These are phyloP conservation scores for Conringia planisiliqua DNA, from an alignment of 345 rosid genomes.

Conservation along the genomic window DNA sequence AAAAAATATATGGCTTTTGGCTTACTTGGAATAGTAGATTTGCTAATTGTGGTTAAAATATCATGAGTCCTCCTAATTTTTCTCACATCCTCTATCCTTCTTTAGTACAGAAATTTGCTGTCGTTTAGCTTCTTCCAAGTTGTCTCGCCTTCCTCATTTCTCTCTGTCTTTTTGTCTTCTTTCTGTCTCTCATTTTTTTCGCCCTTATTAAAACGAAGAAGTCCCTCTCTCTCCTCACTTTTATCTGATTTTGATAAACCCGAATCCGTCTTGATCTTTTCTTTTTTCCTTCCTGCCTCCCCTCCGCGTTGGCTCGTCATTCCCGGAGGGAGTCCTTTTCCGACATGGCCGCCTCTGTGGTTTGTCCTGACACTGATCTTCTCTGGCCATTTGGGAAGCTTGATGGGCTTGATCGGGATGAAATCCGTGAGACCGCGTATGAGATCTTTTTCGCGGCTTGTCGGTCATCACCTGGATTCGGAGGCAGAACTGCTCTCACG, in stretches of 20 bases:
- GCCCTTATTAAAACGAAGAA: background rate
- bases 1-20: background rate
- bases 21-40: conserved; percentile 19
- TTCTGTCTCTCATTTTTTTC: background rate
- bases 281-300: background rate
- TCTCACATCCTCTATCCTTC: conserved; percentile 29
- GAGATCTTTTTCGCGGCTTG: conserved; percentile 87
- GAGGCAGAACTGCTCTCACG: conserved; percentile 60
- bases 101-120: background rate
- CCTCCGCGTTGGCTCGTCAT: conserved; percentile 43
- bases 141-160: conserved; percentile 7
- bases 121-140: conserved; percentile 7
- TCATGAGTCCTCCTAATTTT: conserved; percentile 18
- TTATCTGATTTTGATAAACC: background rate
- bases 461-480: conserved; percentile 83
- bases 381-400: conserved; percentile 73
- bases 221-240: conserved; percentile 7
- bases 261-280: background rate
- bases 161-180: background rate
- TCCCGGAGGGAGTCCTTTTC: conserved; percentile 48
- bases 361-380: conserved; percentile 44
- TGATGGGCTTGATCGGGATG: conserved; percentile 51
- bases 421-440: conserved; percentile 75
- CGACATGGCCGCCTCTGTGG: conserved; percentile 10
- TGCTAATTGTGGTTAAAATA: conserved; percentile 13